Conservation (phyloP, 1,284 basidiomycete genomes). For the Grifola frondosa region DNA sequence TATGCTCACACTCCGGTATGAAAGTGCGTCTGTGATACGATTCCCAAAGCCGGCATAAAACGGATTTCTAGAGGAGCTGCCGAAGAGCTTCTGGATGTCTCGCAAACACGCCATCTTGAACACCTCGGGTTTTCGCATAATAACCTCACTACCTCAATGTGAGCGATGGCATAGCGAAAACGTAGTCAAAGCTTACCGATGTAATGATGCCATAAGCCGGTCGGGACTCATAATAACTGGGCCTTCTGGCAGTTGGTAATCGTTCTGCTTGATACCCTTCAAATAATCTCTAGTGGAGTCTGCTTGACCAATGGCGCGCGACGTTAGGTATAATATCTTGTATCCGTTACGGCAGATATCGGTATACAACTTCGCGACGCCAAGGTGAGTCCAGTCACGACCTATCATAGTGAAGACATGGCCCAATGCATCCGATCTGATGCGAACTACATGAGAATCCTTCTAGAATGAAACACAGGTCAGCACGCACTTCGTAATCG, state of each 20-base stretch:
- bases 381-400: conserved; percentile 98
- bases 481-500: conserved; percentile 89
- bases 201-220: conserved; percentile 90
- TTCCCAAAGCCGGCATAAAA: conserved; percentile 99
- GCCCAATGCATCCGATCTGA: conserved; percentile 92
- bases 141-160: conserved; percentile 73
- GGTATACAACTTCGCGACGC: conserved; percentile 97
- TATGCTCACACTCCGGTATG: conserved; percentile 94
- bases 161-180: not conserved
- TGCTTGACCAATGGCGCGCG: conserved; percentile 96
- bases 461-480: not conserved
- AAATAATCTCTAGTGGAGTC: conserved; percentile 97
- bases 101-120: conserved; percentile 99
- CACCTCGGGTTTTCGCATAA: conserved; percentile 97
- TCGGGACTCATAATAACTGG: conserved; percentile 99
- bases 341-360: conserved; percentile 97
- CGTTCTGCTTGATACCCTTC: conserved; percentile 92
- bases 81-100: conserved; percentile 94
- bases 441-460: conserved; percentile 5
- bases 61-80: conserved; percentile 66
- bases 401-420: conserved; percentile 99
- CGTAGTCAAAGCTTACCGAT: conserved; percentile 60
- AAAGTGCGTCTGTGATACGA: conserved; percentile 96
- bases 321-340: conserved; percentile 98
- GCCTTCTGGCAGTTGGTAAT: conserved; percentile 94